phyloP scores from a whole-genome alignment of 768 basidiomycete species.

The Arthromyces matolae region DNA sequence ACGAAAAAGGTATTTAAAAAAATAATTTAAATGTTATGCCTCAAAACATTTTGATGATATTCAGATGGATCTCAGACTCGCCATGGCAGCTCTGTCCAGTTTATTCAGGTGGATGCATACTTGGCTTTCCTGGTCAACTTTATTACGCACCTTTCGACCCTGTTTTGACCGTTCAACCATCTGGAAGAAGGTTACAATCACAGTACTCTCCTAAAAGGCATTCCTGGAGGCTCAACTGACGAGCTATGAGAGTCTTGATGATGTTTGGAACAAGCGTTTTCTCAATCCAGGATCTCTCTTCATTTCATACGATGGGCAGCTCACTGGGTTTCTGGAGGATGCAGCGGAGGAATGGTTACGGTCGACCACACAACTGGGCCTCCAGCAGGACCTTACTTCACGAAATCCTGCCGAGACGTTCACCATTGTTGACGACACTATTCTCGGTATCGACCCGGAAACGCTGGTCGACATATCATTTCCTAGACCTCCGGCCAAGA shows the following conservation, averaged over 20 bases:
- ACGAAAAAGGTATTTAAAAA: too few relatives aligned
- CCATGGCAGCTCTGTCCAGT: too few relatives aligned
- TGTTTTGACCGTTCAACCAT: constrained; percentile 11
- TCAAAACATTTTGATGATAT: too few relatives aligned
- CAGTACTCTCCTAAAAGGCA: constrained; percentile 21
- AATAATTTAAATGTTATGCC: too few relatives aligned
- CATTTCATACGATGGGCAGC: constrained; percentile 25
- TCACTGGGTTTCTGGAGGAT: constrained; percentile 22
- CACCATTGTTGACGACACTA: too few relatives aligned
- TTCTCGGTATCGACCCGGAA: too few relatives aligned
- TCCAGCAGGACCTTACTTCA: constrained; percentile 28
- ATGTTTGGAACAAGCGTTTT: constrained; percentile 31
- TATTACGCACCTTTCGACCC: constrained; percentile 21
- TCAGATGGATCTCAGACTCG: too few relatives aligned
- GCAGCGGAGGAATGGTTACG: constrained; percentile 25
- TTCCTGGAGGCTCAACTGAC: constrained; percentile 25
- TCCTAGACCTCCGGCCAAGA: too few relatives aligned
- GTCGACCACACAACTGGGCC: constrained; percentile 15
- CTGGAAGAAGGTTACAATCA: constrained; percentile 18
- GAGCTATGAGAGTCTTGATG: constrained; percentile 24
- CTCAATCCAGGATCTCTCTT: constrained; percentile 25
- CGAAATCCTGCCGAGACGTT: too few relatives aligned
- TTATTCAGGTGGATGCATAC: constrained; percentile 7
- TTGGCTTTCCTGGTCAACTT: constrained; percentile 14
- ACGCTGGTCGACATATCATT: too few relatives aligned